Conservation (phyloP, 345 rosid species). For the Brassica carinata region DNA sequence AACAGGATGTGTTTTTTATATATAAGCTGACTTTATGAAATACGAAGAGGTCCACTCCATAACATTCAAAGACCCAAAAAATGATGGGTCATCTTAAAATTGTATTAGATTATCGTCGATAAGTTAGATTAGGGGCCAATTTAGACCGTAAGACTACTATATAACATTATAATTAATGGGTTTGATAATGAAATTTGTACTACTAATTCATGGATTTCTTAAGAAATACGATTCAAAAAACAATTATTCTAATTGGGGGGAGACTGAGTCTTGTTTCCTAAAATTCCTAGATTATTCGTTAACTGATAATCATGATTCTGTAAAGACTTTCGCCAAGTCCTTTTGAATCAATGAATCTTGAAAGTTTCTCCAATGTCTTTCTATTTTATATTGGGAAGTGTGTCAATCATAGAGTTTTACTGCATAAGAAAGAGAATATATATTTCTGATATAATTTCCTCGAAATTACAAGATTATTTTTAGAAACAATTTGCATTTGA, state of each 20-base stretch:
- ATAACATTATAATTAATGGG: neutral
- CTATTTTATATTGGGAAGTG: neutral
- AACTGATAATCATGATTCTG: neutral
- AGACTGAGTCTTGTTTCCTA: neutral
- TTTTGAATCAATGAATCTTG: neutral
- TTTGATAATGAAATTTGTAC: conserved; percentile 10
- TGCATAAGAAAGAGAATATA: neutral
- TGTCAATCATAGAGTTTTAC: neutral
- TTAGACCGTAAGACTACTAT: neutral
- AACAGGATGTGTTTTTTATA: neutral
- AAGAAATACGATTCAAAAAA: neutral
- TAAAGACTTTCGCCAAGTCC: neutral
- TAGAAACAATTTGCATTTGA: neutral
- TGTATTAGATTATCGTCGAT: conserved; percentile 12
- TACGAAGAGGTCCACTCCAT: neutral
- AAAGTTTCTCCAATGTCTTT: neutral
- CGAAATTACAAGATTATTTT: neutral
- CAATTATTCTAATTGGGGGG: neutral
- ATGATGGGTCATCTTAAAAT: neutral
- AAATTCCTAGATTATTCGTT: neutral
- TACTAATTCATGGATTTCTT: neutral
- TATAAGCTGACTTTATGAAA: conserved; percentile 11
- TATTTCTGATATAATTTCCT: neutral
- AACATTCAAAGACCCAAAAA: neutral
- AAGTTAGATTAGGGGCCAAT: conserved; percentile 19